Percentiles rank a stretch among this genome's conserved stretches.
Evolutionary conservation across 2,329 filamentous ascomycete genomes (phyloP).

Genomic region (Exophiala aquamarina): DNA sequence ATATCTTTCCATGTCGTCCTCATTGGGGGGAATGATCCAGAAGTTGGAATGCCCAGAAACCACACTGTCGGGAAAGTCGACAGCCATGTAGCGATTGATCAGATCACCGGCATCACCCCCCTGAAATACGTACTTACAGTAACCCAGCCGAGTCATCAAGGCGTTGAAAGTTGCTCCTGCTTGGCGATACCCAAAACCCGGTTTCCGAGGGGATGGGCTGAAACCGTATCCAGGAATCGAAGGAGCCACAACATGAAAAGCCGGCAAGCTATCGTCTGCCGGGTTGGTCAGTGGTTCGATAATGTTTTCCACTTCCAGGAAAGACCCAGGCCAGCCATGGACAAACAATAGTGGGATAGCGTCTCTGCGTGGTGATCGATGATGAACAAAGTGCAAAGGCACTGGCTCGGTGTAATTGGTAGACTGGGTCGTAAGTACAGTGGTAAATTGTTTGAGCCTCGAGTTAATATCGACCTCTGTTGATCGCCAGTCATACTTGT

Average conservation of each 20-base stretch:
- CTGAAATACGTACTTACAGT: conserved; percentile 30
- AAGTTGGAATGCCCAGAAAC: conserved; percentile 28
- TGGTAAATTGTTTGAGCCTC: conserved; percentile 12
- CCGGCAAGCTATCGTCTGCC: conserved; percentile 16
- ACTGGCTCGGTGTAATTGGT: conserved; percentile 5
- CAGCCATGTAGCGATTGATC: conserved; percentile 28
- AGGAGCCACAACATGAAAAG: conserved; percentile 33
- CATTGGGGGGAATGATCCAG: conserved; percentile 20
- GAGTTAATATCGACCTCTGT: conserved; percentile 11
- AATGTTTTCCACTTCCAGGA: conserved; percentile 35
- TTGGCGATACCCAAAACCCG: conserved; percentile 12
- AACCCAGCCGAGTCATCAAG: conserved; percentile 29
- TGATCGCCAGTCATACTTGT: conserved; percentile 15
- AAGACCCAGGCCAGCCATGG: conserved; percentile 39
- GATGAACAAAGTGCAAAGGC: conserved; percentile 29
- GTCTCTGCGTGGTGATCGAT: conserved; percentile 22
- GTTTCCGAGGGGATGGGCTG: conserved; percentile 19
- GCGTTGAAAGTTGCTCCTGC: conserved; percentile 11
- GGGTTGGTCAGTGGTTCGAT: conserved; percentile 30
- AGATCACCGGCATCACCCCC: conserved; percentile 32
- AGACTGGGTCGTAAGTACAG: conserved; percentile 1
- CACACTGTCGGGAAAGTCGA: conserved; percentile 26
- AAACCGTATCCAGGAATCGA: conserved; percentile 32
- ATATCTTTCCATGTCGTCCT: conserved; percentile 8
- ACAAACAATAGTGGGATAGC: conserved; percentile 38